Evolutionary conservation across 2,329 filamentous ascomycete genomes (phyloP).

Genomic region (Fusarium multiceps): DNA sequence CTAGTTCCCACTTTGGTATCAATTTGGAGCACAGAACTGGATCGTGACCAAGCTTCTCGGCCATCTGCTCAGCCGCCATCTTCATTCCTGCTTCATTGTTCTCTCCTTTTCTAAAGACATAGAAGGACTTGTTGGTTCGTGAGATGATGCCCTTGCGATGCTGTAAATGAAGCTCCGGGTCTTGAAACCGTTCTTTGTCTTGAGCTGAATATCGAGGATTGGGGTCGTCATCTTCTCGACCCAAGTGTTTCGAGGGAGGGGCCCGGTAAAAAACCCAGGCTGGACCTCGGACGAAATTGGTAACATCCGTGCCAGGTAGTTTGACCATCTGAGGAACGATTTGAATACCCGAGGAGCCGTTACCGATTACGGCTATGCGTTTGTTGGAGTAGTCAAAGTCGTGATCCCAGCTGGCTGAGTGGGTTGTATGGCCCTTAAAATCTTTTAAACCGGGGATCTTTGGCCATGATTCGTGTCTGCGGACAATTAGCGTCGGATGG

Average conservation of each 20-base stretch:
- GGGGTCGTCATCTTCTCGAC: conserved; percentile 45
- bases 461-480: conserved; percentile 40
- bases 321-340: conserved; percentile 43
- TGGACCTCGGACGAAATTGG: conserved; percentile 50
- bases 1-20: conserved; percentile 41
- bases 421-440: conserved; percentile 36
- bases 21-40: conserved; percentile 36
- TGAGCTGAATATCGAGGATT: conserved; percentile 47
- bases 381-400: conserved; percentile 37
- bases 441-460: conserved; percentile 33
- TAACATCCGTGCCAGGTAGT: conserved; percentile 46
- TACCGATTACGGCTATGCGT: conserved; percentile 39
- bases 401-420: conserved; percentile 39
- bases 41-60: conserved; percentile 37
- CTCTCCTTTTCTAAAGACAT: conserved; percentile 46
- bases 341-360: conserved; percentile 39
- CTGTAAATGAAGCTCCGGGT: conserved; percentile 63
- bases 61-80: conserved; percentile 40
- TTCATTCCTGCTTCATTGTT: conserved; percentile 40
- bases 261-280: conserved; percentile 52
- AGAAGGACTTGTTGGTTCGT: conserved; percentile 50
- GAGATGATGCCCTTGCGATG: conserved; percentile 56
- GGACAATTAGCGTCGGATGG: background rate
- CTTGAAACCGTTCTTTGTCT: conserved; percentile 61
- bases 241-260: conserved; percentile 48